These are phyloP conservation scores for Ceratocystis harringtonii DNA, from an alignment of 2,329 filamentous ascomycete species.

Conservation along the genomic window DNA sequence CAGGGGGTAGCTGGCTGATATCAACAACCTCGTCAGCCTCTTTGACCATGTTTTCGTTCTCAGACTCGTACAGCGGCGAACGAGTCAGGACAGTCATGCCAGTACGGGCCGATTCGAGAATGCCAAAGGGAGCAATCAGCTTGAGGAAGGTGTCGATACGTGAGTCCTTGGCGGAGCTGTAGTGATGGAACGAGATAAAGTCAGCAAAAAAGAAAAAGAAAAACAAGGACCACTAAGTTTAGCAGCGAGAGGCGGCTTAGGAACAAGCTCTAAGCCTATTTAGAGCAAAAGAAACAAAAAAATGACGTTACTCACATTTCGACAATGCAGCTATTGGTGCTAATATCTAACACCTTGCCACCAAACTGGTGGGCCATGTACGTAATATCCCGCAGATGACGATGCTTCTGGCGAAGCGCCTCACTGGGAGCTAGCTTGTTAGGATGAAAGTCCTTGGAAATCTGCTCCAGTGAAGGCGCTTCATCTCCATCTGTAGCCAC, in stretches of 20 bases:
- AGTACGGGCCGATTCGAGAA: conserved; percentile 87
- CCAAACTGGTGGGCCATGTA: conserved; percentile 96
- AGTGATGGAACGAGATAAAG: conserved; percentile 1
- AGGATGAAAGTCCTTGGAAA: conserved; percentile 67
- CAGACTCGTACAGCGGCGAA: conserved; percentile 65
- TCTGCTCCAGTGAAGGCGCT: conserved; percentile 31
- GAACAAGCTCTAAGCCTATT: neutral
- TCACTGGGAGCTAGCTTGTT: conserved; percentile 72
- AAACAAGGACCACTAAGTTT: neutral
- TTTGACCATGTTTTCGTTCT: conserved; percentile 56
- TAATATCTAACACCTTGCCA: conserved; percentile 94
- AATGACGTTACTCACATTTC: conserved; percentile 55
- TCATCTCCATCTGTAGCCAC: conserved; percentile 32
- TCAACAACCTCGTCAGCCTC: conserved; percentile 93
- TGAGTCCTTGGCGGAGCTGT: conserved; percentile 73
- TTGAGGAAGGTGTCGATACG: conserved; percentile 98
- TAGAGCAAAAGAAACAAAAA: neutral
- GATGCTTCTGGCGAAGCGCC: conserved; percentile 89
- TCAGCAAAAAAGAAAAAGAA: conserved; percentile 19
- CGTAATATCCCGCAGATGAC: conserved; percentile 91
- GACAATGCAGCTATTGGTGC: conserved; percentile 96
- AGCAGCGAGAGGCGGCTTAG: neutral
- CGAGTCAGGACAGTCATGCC: conserved; percentile 94
- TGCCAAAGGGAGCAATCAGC: conserved; percentile 83
- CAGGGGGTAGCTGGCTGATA: conserved; percentile 81